Base-by-base conservation (phyloP, 805 yeast species). In the Pichia deserticola region DNA sequence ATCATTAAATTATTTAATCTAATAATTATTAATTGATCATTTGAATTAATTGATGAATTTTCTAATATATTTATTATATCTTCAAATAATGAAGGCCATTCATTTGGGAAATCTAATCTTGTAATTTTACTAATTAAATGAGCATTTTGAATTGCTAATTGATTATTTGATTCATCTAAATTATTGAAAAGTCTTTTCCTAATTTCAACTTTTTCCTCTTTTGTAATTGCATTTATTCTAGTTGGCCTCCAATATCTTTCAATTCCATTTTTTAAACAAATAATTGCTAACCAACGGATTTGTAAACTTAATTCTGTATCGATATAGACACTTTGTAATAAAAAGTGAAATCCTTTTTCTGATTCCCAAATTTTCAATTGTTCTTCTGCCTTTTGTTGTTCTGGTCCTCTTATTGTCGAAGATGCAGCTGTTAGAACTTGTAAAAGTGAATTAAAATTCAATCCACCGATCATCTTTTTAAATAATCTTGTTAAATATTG, bases 181-280 rank as follows among this genome's bases (percentile, higher is more conserved):
- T 80, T 61, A 32, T 54, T 53, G 56, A 89, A 85, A 9, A 87
- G 62, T 40, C 83, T 69, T 20, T 67, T 57, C 51, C 81, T 74
- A 43, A 89, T 88, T 44, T 75, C 78, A 0, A 53, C 52, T 62
- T 89, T 92, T 60, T 89, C 97, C 15, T 84, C 88, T 43, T 74
- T 76, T 2, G 74, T 55, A 20, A 84, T 74, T 0, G 79, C 72
- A 54, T 64, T 61, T 35, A 73, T 67, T 20, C 87, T 72, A 0
- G 88, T 73, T 1, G 83, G 71, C 51, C 97, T 73, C 98, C 99
- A 92, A 60, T 79, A 80, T 60, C 78, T 80, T 15, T 88, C 96
- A 25, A 89, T 72, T 1, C 95, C 95, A 64, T 92, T 92, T 61
- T 93, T 92, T 66, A 92, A 81, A 55, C 85, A 86, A 40, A 92